Base-by-base conservation (phyloP, 352 stramenopile genomes). In the Globisporangium carolinianum region DNA sequence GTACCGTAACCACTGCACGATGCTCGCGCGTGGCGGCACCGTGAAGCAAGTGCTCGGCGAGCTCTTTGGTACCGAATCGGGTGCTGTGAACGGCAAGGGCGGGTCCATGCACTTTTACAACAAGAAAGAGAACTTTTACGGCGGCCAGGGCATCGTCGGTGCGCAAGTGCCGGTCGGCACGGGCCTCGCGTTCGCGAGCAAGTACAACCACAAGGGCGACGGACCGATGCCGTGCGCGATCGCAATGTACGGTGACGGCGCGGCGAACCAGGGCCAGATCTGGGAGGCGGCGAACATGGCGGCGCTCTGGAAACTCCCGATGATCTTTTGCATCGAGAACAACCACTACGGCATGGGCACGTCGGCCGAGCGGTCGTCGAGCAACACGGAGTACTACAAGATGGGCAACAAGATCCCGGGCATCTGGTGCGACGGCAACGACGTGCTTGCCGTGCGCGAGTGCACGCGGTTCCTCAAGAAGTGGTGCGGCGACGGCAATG, bases 321-420 rank as follows among this genome's bases (percentile, higher is more conserved):
- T 97, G 66, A 99, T 99, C 68, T 99, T 99, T 72, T 98, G 96
- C 71, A 99, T 99, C 76, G 98, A 99, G 77, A 99, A 99, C 88
- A 99, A 99, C 86, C 95, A 99, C 67, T 99, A 99, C 78, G 97
- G 97, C 66, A 99, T 99, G 98, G 98, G 98, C 64, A 99, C 97
- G 38, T 98, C 91, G 54, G 96, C 95, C 52, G 86, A 98, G 68
- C 91, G 97, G 62, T 98, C 97, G 64, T 98, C 94, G 47, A 94
- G 76, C 58, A 98, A 99, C 79, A 90, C 80, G 47, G 94, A 99
- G 56, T 99, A 99, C 87, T 99, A 99, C 88, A 99, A 97, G 63
- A 99, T 99, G 97, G 98, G 97, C 61, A 99, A 99, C 86, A 94
- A 98, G 74, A 99, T 99, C 79, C 97, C 97, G n/a, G 97, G 98